Evolutionary conservation across 1,284 basidiomycete species (phyloP), one percentile per base, ranked within the genome.

Genomic region (Malassezia brasiliensis): DNA sequence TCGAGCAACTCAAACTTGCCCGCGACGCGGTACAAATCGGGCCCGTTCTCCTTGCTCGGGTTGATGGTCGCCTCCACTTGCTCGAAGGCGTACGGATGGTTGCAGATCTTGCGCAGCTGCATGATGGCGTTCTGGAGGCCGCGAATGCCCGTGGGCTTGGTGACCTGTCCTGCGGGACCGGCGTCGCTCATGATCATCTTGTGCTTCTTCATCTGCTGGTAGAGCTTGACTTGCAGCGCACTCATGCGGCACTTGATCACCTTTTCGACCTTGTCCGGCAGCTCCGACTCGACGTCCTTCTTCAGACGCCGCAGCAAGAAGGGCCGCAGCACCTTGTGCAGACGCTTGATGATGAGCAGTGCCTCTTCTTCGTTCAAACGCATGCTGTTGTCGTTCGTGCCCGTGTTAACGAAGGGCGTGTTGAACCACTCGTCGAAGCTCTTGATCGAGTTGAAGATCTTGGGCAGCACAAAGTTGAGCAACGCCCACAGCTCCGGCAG

Each of bases 391-490:
- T 98, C 93, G 50, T 68, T 69, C 36, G 50, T 62, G 34, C 94
- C 93, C 15, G 91, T 90, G 77, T 93, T 96, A 61, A 94, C 93
- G 67, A 99, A 99, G 0, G 94, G 94, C 2, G 93, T 96, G 78
- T 98, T 98, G 81, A 98, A 99, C 94, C 94, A 98, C 75, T 98
- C 94, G 73, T 98, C 94, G 74, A 99, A 98, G 44, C 90, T 94
- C 77, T 96, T 96, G 66, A 96, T 91, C 4, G 93, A 98, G 79
- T 98, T 98, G 82, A 98, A 98, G 72, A 98, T 86, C 78, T 90
- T 96, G 20, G 94, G 94, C 17, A 98, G 80, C 45, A 91, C 93
- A 74, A 99, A 99, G 77, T 98, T 98, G 75, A 98, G 86, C 54
- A 98, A 80, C 1, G 94, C 84, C 94, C 94, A 98, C 38, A 99